Evolutionary conservation across 495 filamentous ascomycete genomes (phyloP).

Genomic region (Lepidopterella palustris): DNA sequence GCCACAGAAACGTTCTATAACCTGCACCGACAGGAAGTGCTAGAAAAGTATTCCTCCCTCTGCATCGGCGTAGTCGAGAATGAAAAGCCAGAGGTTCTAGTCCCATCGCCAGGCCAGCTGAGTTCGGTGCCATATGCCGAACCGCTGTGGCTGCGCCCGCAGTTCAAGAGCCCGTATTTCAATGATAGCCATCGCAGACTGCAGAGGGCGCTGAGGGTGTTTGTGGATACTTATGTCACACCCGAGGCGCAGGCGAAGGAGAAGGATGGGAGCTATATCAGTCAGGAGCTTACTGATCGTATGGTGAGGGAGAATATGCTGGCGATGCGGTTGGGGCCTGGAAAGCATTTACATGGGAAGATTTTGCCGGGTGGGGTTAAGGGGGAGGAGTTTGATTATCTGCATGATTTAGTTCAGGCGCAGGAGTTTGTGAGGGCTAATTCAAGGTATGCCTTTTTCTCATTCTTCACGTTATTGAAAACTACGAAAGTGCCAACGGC

Average conservation of each 20-base stretch:
- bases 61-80: constrained; percentile 68
- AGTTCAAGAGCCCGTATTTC: constrained; percentile 79
- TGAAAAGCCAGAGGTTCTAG: constrained; percentile 67
- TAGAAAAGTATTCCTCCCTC: constrained; percentile 67
- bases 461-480: too few species aligned
- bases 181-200: constrained; percentile 66
- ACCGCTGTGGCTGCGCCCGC: constrained; percentile 69
- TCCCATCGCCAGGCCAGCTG: constrained; percentile 62
- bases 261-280: constrained; percentile 64
- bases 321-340: constrained; percentile 78
- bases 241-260: constrained; percentile 79
- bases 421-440: constrained; percentile 69
- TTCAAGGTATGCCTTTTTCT: too few species aligned
- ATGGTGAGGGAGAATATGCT: constrained; percentile 70
- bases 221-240: constrained; percentile 61
- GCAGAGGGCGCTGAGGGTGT: constrained; percentile 65
- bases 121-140: constrained; percentile 75
- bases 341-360: constrained; percentile 70
- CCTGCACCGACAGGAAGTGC: constrained; percentile 86
- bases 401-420: constrained; percentile 70
- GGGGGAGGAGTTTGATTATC: constrained; percentile 80
- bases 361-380: constrained; percentile 62
- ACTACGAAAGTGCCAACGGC: too few species aligned
- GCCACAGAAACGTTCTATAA: constrained; percentile 88
- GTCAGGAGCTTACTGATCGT: constrained; percentile 67